Evolutionary conservation across 1,139 yeast species (phyloP), one percentile per base, ranked within the genome.

Genomic region (Geotrichum phurueaensis): DNA sequence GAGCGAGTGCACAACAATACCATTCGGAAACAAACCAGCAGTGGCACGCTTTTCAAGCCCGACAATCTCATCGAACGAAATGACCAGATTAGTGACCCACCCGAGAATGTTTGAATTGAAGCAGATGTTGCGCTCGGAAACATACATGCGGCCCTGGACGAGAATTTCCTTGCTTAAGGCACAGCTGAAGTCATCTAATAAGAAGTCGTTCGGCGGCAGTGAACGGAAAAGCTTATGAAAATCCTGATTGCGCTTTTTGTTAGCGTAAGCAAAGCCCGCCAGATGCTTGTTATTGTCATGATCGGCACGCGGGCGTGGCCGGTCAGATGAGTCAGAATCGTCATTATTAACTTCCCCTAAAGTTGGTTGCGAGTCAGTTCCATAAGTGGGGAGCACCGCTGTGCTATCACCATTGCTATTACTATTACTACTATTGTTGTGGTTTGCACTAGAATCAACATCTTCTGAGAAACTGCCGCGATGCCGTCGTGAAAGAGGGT

Each of bases 61-160:
- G 3, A 83, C 78, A 52, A 94, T 84, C 62, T 91, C 96, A 56
- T 81, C 82, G 68, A 87, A 82, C 1, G 89, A 85, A 36, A 94
- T 81, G 6, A 87, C 82, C 51, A 92, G 74, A 66, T 83, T 89
- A 2, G 97, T 90, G 1, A 90, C 90, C 96, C 97, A 92, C 0
- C 97, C 97, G 56, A 95, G 77, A 53, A 94, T 79, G 69, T 90
- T 90, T n/a, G 97, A 89, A 69, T 90, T 87, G 77, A 95, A 95
- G 71, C 97, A 90, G 1, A 94, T 73, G 68, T 87, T 84, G 62
- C 82, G 82, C 67, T 89, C 96, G 23, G 96, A 85, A 1, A 95
- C 82, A 71, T 90, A 95, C 39, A 94, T 70, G 59, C 96, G 79
- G 7, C 99, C 99, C 68, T 95, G 99, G n/a, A 91, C 77, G 27